Conservation (phyloP, 192 early-diverging fungal genomes). For the Lobosporangium transversale region DNA sequence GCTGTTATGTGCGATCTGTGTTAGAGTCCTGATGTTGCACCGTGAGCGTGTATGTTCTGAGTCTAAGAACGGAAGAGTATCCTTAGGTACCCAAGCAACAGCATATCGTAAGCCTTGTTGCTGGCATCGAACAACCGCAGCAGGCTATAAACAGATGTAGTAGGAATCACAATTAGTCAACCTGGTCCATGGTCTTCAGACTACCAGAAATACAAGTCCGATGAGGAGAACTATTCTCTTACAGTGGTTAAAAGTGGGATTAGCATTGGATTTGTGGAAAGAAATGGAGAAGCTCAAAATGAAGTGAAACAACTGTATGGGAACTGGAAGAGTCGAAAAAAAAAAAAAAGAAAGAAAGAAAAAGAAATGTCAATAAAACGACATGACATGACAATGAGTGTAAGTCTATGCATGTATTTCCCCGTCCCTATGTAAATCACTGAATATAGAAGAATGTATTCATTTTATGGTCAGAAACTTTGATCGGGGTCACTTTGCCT, state of each 20-base stretch:
- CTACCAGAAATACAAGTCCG: no score
- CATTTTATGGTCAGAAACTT: no score
- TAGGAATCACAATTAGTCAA: background rate
- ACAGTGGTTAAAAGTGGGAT: slow-evolving; percentile 22
- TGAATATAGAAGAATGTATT: no score
- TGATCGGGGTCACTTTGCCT: background rate
- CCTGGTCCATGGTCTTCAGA: no score
- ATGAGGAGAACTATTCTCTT: no score
- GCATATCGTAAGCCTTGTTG: slow-evolving; percentile 27
- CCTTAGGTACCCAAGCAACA: slow-evolving; percentile 33
- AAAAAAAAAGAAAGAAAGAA: background rate
- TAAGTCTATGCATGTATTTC: background rate
- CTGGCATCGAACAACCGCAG: slow-evolving; percentile 23
- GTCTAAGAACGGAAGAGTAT: background rate
- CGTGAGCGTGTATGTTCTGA: background rate
- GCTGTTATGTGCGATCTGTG: background rate
- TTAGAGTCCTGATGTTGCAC: slow-evolving; percentile 7
- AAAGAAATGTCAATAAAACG: background rate
- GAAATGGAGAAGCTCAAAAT: no score
- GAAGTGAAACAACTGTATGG: background rate
- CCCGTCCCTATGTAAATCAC: no score
- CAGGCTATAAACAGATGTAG: slow-evolving; percentile 22
- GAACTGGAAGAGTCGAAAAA: background rate
- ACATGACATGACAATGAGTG: background rate
- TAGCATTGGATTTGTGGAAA: slow-evolving; percentile 9